Percentiles rank a stretch among this genome's conserved stretches.
phyloP scores from a whole-genome alignment of 2,329 filamentous ascomycete species.

The Nothopassalora personata region DNA sequence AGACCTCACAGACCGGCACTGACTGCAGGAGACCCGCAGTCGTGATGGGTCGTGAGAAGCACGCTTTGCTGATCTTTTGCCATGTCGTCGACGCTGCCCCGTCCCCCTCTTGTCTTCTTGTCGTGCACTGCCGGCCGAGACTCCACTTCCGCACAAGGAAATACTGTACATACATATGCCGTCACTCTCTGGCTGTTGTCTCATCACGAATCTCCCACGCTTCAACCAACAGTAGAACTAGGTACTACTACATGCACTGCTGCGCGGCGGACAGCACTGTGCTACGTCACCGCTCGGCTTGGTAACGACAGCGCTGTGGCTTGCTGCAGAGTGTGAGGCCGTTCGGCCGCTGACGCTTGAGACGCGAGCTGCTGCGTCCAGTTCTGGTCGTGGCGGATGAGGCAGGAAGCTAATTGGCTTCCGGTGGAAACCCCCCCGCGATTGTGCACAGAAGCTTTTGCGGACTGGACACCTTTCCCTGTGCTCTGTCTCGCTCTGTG shows the following conservation, averaged over 20 bases:
- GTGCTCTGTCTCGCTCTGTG: background rate
- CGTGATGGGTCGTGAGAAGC: background rate
- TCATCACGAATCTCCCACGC: no score
- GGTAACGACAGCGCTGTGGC: background rate
- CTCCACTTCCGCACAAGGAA: background rate
- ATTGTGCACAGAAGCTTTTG: background rate
- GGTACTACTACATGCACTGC: no score
- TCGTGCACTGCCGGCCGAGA: background rate
- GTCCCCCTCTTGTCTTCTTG: background rate
- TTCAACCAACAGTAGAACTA: no score
- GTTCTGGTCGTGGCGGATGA: background rate
- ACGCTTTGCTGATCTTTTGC: background rate
- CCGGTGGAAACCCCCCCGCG: no score
- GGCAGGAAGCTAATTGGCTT: background rate
- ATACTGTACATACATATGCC: no score
- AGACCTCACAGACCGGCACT: background rate
- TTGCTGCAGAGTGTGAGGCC: background rate
- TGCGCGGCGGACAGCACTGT: background rate
- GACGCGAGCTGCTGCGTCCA: background rate
- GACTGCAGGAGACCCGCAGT: background rate
- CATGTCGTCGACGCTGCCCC: background rate
- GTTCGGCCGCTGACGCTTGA: background rate
- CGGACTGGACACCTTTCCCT: background rate
- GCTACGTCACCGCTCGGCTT: background rate
- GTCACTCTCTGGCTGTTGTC: no score